These are phyloP conservation scores for Zopfochytrium polystomum DNA, from an alignment of 371 early-diverging fungal species.

Conservation along the genomic window DNA sequence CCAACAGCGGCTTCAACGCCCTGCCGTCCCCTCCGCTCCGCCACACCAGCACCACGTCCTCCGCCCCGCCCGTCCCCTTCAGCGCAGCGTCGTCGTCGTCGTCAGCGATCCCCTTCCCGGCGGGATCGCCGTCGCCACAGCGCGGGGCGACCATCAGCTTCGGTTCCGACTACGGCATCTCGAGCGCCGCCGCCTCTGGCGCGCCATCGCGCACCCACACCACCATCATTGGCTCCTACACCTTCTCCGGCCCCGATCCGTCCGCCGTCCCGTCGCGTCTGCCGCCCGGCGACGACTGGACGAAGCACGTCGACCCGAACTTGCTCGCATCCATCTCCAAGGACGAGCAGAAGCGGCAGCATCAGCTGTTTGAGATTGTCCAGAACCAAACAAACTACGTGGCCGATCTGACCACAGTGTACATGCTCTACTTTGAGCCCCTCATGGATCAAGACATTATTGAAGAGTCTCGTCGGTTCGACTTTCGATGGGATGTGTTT, in stretches of 20 bases:
- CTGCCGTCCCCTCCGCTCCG: background rate
- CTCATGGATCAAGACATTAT: background rate
- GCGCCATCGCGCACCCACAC: background rate
- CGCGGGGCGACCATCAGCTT: slow-evolving; percentile 2
- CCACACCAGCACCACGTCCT: slow-evolving; percentile 1
- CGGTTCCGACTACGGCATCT: slow-evolving; percentile 17
- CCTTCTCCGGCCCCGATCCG: background rate
- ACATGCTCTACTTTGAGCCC: slow-evolving; percentile 11
- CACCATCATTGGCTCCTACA: background rate
- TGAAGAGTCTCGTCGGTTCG: background rate
- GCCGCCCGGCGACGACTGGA: slow-evolving; percentile 1
- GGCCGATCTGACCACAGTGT: slow-evolving; percentile 4
- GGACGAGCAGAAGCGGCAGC: slow-evolving; percentile 15
- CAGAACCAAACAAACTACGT: slow-evolving; percentile 23
- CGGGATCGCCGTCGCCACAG: background rate
- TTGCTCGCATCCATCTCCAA: background rate
- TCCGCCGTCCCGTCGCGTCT: too few relatives aligned
- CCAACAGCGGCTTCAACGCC: background rate
- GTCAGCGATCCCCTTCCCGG: slow-evolving; percentile 25
- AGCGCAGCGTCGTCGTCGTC: slow-evolving; percentile 11
- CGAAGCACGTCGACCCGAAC: background rate
- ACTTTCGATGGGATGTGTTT: slow-evolving; percentile 14
- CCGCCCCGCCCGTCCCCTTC: background rate
- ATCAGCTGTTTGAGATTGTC: slow-evolving; percentile 25
- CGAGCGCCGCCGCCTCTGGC: slow-evolving; percentile 28